phyloP scores from a whole-genome alignment of 2,329 filamentous ascomycete genomes.

The Microcera coccophila region DNA sequence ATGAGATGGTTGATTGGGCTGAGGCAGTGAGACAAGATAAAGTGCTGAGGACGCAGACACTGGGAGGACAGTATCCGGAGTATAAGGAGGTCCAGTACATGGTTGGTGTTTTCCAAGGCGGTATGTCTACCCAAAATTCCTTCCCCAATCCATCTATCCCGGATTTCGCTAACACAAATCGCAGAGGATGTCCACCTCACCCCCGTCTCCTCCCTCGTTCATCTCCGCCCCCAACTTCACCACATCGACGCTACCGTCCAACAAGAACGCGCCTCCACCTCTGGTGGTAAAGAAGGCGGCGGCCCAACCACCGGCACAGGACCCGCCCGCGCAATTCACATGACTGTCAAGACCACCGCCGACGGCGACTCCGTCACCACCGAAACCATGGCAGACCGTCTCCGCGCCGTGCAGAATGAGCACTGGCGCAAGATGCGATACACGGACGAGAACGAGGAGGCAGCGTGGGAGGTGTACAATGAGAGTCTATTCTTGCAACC shows the following conservation, averaged over 20 bases:
- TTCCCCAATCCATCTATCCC: not conserved
- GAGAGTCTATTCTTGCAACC: constrained; percentile 57
- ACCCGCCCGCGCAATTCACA: constrained; percentile 74
- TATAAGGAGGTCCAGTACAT: constrained; percentile 77
- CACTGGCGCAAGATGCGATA: constrained; percentile 76
- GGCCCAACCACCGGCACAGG: constrained; percentile 32
- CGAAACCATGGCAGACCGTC: constrained; percentile 69
- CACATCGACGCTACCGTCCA: constrained; percentile 84
- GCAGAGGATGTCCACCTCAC: constrained; percentile 82
- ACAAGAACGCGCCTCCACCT: constrained; percentile 51
- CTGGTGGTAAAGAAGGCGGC: constrained; percentile 35
- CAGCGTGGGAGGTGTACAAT: constrained; percentile 72
- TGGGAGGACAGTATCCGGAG: constrained; percentile 75
- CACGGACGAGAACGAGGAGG: constrained; percentile 73
- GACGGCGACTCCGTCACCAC: constrained; percentile 62
- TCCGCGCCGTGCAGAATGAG: constrained; percentile 77
- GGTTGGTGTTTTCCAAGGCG: constrained; percentile 82
- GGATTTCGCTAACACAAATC: too few species aligned
- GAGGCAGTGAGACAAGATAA: constrained; percentile 66
- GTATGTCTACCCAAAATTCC: constrained; percentile 47
- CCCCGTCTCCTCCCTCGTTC: constrained; percentile 75
- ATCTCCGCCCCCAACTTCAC: constrained; percentile 87
- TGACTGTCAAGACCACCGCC: constrained; percentile 75
- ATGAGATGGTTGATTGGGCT: constrained; percentile 57
- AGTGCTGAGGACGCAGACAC: constrained; percentile 74